Percentiles rank a stretch among this genome's conserved stretches.
phyloP scores from a whole-genome alignment of 768 basidiomycete species.

The Hemileccinum rubropunctum region DNA sequence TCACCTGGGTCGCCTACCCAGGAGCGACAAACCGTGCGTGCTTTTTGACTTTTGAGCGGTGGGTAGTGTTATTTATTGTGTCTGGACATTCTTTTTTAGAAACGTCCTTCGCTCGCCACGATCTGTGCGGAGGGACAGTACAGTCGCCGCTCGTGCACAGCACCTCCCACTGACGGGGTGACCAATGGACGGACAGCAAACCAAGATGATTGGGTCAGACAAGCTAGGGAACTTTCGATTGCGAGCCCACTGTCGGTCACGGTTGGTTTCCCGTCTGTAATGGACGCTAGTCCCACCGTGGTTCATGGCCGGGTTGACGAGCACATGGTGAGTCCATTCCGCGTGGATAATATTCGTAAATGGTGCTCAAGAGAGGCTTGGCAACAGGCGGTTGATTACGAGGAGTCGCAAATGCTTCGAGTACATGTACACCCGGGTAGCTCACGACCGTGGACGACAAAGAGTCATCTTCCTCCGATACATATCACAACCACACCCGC shows the following conservation, averaged over 20 bases:
- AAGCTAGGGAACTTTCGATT: conserved; percentile 65
- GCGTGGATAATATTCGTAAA: neutral
- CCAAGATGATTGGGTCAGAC: conserved; percentile 75
- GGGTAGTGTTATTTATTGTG: neutral
- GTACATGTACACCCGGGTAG: conserved; percentile 8
- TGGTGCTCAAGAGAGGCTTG: conserved; percentile 9
- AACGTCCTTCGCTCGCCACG: conserved; percentile 50
- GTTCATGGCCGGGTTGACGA: conserved; percentile 35
- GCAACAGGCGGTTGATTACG: conserved; percentile 24
- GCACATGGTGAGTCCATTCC: conserved; percentile 41
- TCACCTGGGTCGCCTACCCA: conserved; percentile 51
- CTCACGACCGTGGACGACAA: conserved; percentile 13
- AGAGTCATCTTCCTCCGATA: conserved; percentile 23
- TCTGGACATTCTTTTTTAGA: conserved; percentile 37
- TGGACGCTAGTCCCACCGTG: neutral
- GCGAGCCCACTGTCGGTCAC: conserved; percentile 22
- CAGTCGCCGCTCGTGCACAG: conserved; percentile 31
- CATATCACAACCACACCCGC: conserved; percentile 22
- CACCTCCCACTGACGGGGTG: conserved; percentile 15
- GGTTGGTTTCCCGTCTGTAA: conserved; percentile 7
- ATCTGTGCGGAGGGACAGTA: conserved; percentile 23
- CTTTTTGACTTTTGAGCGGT: neutral
- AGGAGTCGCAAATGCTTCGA: conserved; percentile 14
- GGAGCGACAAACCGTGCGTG: conserved; percentile 54
- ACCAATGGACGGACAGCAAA: conserved; percentile 33